Conservation (phyloP, 1,139 yeast species). For the Casaregolazyma suthepensis region DNA sequence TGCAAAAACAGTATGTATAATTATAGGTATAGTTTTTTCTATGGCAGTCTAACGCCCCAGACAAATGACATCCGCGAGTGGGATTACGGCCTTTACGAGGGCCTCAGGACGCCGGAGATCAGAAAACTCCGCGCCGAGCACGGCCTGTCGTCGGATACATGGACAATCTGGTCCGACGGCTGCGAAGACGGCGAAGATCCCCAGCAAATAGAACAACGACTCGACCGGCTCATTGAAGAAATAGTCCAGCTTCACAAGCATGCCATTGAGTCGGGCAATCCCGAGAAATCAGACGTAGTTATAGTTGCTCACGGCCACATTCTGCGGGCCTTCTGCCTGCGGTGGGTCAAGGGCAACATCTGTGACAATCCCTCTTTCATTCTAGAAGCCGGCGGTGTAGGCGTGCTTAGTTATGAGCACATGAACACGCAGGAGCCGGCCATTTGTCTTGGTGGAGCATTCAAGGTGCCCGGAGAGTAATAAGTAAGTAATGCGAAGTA, state of each 20-base stretch:
- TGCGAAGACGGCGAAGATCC: conserved; percentile 84
- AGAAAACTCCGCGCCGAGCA: conserved; percentile 49
- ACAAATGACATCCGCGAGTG: conserved; percentile 78
- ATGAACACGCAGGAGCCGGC: conserved; percentile 83
- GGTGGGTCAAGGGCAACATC: conserved; percentile 68
- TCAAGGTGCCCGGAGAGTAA: conserved; percentile 49
- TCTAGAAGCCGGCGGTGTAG: conserved; percentile 93
- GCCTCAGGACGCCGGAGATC: conserved; percentile 64
- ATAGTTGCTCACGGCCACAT: conserved; percentile 94
- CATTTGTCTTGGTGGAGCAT: conserved; percentile 60
- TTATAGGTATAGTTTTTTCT: background rate
- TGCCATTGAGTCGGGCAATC: conserved; percentile 47
- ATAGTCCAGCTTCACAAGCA: conserved; percentile 56
- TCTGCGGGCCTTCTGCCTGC: conserved; percentile 76
- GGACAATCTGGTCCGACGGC: conserved; percentile 91
- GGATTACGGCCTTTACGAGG: conserved; percentile 97
- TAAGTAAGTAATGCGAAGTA: background rate
- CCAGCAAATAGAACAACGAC: conserved; percentile 56
- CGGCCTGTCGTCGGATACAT: conserved; percentile 48
- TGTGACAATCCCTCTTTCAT: conserved; percentile 68
- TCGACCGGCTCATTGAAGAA: conserved; percentile 61
- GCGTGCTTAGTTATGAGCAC: conserved; percentile 87
- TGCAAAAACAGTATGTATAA: conserved; percentile 2
- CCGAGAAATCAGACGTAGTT: conserved; percentile 57
- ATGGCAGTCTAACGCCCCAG: background rate